phyloP scores from a whole-genome alignment of 106 monocot genomes.

The Dioscorea zingiberensis region DNA sequence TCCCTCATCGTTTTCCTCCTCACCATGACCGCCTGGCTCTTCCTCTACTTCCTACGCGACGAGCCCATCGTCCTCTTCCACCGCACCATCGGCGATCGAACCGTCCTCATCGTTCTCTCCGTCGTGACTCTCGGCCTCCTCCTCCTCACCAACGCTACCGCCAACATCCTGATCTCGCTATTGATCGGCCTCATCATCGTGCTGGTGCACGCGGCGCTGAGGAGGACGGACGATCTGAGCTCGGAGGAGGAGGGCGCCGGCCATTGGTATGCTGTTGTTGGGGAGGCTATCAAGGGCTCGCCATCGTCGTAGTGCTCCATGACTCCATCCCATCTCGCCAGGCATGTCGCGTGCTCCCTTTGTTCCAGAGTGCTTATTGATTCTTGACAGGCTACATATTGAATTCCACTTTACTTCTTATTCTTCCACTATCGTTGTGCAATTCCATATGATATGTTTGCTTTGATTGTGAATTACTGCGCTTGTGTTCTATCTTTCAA shows the following conservation, averaged over 20 bases:
- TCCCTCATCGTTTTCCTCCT: conserved; percentile 49
- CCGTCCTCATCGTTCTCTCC: conserved; percentile 42
- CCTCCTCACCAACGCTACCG: conserved; percentile 53
- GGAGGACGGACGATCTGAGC: conserved; percentile 48
- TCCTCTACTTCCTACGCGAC: conserved; percentile 69
- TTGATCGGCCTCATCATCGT: conserved; percentile 48
- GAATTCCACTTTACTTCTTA: too few species aligned
- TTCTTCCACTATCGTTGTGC: too few species aligned
- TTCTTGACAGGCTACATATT: too few species aligned
- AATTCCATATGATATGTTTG: too few species aligned
- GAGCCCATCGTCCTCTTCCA: conserved; percentile 55
- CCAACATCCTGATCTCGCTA: conserved; percentile 49
- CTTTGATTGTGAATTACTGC: too few species aligned
- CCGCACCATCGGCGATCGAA: conserved; percentile 40
- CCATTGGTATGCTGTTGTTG: conserved; percentile 40
- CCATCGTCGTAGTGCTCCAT: neutral
- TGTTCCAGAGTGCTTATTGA: too few species aligned
- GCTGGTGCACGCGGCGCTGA: conserved; percentile 45
- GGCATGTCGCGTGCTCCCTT: too few species aligned
- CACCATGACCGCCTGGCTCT: conserved; percentile 48
- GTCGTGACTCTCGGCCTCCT: conserved; percentile 57
- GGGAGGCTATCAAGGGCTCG: neutral
- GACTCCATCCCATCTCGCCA: too few species aligned
- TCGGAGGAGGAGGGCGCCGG: conserved; percentile 34
- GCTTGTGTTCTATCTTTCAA: too few species aligned